Conservation (phyloP, 257 asterid species). For the Mitragyna speciosa region DNA sequence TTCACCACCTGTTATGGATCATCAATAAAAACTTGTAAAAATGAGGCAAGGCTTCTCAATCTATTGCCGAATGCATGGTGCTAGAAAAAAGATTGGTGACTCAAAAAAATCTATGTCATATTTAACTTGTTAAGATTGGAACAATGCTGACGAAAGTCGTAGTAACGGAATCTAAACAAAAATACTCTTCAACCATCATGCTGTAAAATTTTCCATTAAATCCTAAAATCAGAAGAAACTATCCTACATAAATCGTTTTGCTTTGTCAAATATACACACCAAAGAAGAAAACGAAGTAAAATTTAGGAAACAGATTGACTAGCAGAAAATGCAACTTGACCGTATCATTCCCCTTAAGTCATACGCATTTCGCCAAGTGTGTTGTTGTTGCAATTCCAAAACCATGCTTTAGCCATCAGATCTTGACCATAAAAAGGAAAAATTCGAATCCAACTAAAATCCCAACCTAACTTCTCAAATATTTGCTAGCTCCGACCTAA, state of each 20-base stretch:
- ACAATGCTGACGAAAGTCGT: background rate
- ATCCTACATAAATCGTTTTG: no score
- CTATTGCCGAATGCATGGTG: background rate
- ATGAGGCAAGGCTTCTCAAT: constrained; percentile 17
- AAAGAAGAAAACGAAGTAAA: no score
- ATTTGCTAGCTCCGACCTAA: background rate
- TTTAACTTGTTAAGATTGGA: background rate
- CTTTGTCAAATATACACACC: no score
- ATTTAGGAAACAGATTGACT: no score
- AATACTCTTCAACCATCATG: no score
- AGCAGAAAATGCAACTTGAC: no score
- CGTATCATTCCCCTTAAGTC: no score
- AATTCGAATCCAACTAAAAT: background rate
- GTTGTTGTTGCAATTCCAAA: background rate
- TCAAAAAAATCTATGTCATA: background rate
- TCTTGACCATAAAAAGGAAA: background rate
- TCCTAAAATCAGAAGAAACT: background rate
- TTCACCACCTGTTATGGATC: constrained; percentile 56
- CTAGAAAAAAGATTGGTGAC: background rate
- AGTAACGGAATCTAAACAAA: no score
- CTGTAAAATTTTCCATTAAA: background rate
- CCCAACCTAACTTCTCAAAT: background rate
- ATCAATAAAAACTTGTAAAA: constrained; percentile 13
- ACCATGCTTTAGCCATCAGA: background rate
- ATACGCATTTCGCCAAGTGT: background rate